Evolutionary conservation across 1,284 basidiomycete species (phyloP).

Genomic region (Pisolithus thermaeus): DNA sequence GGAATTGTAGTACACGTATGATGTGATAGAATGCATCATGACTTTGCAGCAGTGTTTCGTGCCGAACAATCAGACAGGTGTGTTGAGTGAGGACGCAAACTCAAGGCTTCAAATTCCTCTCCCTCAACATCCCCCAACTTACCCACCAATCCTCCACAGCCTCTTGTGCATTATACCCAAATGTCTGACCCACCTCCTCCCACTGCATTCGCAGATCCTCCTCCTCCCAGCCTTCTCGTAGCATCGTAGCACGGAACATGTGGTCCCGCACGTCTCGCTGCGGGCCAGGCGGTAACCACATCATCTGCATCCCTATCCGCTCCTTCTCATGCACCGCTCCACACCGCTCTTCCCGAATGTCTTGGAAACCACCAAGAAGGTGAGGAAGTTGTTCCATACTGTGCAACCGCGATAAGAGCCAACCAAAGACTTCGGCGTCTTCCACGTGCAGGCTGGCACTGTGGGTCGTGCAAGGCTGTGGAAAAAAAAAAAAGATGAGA

Average conservation of each 20-base stretch:
- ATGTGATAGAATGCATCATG: background rate
- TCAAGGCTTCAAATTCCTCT: constrained; percentile 9
- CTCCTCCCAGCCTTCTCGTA: constrained; percentile 18
- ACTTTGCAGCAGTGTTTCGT: background rate
- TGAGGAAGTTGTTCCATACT: constrained; percentile 9
- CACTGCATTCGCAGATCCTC: constrained; percentile 30
- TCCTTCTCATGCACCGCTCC: constrained; percentile 11
- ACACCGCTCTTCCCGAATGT: constrained; percentile 30
- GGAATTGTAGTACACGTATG: too few relatives aligned
- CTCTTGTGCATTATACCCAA: constrained; percentile 36
- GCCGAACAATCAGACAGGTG: too few relatives aligned
- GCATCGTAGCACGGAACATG: constrained; percentile 5
- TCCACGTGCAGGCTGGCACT: constrained; percentile 25
- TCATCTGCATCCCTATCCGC: constrained; percentile 6
- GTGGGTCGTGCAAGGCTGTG: constrained; percentile 29
- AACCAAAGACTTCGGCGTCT: constrained; percentile 38
- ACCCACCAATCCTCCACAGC: constrained; percentile 39
- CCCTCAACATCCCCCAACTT: constrained; percentile 31
- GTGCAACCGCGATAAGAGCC: constrained; percentile 36
- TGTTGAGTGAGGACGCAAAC: background rate
- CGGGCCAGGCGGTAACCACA: constrained; percentile 7
- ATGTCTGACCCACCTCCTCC: constrained; percentile 31
- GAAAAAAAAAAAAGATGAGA: constrained; percentile 2
- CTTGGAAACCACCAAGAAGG: constrained; percentile 35
- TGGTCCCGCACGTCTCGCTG: too few relatives aligned